These are phyloP conservation scores for Arthrobotrys iridis DNA, from an alignment of 2,329 filamentous ascomycete genomes.

Conservation along the genomic window DNA sequence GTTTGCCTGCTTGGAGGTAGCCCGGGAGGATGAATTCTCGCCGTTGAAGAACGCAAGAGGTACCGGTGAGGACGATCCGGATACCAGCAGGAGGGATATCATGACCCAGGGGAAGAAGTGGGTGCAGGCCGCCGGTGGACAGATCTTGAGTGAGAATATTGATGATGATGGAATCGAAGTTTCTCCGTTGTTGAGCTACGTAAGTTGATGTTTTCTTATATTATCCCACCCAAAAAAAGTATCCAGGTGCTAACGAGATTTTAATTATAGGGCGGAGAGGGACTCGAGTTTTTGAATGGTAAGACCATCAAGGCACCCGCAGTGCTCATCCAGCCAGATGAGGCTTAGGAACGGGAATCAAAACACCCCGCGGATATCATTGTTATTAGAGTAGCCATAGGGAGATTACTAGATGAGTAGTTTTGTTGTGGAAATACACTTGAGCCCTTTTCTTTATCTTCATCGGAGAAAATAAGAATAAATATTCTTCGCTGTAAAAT, in stretches of 20 bases:
- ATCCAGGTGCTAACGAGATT: not conserved
- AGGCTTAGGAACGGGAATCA: conserved; percentile 1
- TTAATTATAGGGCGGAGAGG: conserved; percentile 69
- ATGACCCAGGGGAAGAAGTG: conserved; percentile 89
- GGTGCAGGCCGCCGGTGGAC: conserved; percentile 80
- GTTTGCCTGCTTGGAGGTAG: conserved; percentile 96
- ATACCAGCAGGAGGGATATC: conserved; percentile 90
- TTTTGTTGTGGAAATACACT: too few species aligned
- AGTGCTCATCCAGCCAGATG: conserved; percentile 60
- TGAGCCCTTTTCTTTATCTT: too few species aligned
- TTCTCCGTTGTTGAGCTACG: conserved; percentile 92
- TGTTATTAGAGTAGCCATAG: too few species aligned
- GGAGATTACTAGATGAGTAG: too few species aligned
- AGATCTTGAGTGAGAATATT: conserved; percentile 72
- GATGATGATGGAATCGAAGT: conserved; percentile 80
- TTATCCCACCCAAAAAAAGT: not conserved
- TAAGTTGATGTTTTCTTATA: conserved; percentile 68
- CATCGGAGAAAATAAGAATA: not conserved
- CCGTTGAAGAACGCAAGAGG: conserved; percentile 91
- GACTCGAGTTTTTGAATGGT: conserved; percentile 68
- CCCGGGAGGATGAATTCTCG: conserved; percentile 96
- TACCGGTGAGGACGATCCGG: conserved; percentile 89
- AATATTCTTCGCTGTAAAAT: conserved; percentile 16
- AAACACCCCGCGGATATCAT: not conserved
- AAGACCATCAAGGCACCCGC: conserved; percentile 68